A percentile compares a stretch with the other conserved stretches of the same genome.
Conservation (phyloP, 2,329 filamentous ascomycete species). For the Trichoderma breve region DNA sequence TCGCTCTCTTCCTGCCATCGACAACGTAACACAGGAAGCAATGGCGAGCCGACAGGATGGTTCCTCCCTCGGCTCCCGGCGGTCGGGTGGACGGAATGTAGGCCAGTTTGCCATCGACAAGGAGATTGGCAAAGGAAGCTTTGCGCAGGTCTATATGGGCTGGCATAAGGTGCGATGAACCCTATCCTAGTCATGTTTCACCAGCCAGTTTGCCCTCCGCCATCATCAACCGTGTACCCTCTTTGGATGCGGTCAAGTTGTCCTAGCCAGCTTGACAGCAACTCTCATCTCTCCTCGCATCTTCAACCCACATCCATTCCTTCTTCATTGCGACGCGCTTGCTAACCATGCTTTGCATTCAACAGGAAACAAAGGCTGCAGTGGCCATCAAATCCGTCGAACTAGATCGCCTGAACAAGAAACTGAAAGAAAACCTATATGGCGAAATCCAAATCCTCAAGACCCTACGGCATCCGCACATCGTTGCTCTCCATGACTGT, state of each 20-base stretch:
- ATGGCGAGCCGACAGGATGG: constrained; percentile 42
- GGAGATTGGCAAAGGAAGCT: constrained; percentile 96
- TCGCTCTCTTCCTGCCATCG: constrained; percentile 34
- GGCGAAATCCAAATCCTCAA: constrained; percentile 95
- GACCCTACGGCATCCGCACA: constrained; percentile 90
- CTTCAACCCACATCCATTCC: background rate
- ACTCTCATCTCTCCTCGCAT: background rate
- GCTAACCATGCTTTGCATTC: constrained; percentile 6
- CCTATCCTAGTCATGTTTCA: background rate
- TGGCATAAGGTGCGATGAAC: constrained; percentile 65
- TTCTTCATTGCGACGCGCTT: background rate
- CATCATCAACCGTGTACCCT: background rate
- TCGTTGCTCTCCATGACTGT: constrained; percentile 93
- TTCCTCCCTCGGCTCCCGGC: constrained; percentile 37
- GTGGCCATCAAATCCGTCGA: constrained; percentile 98
- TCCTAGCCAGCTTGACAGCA: background rate
- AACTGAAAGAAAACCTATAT: constrained; percentile 93
- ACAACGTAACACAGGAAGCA: constrained; percentile 35
- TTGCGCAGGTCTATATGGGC: constrained; percentile 90
- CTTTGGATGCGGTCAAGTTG: background rate
- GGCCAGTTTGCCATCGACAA: constrained; percentile 80
- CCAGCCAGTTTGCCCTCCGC: background rate
- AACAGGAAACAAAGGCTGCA: constrained; percentile 71
- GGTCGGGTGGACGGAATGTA: constrained; percentile 43
- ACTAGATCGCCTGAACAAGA: constrained; percentile 84